Evolutionary conservation across 257 asterid species (phyloP), one percentile per base, ranked within the genome.

Genomic region (Gentiana macrophylla): DNA sequence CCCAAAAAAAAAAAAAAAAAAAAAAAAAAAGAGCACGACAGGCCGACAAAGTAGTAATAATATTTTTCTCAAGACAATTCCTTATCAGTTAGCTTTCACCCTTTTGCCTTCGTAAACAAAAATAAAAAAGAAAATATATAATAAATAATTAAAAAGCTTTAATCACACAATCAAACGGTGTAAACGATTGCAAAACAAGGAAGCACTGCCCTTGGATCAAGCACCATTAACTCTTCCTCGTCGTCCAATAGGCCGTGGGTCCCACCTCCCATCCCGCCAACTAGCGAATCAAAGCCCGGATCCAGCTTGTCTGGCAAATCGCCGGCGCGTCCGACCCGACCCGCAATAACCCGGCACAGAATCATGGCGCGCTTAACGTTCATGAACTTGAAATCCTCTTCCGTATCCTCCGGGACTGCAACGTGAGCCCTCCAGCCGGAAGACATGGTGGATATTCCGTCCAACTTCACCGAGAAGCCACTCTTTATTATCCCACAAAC

Each of bases 161-260:
- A 24, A 24, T 24, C 13, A 35, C 32, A 2, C 24, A 8, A 34
- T 67, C 74, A 79, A 57, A 79, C 76, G 8, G 79, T 80, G 63
- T 86, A 89, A 62, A 86, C 80, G n/a, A 89, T 81, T 10, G 80
- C 86, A 69, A 89, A 89, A 72, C 97, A 89, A 46, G 97, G 97
- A 71, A 89, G 94, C 24, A 89, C 91, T 32, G 97, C 97, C 83
- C 80, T 74, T 0, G 95, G 84, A 79, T 77, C 84, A 59, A 77
- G 79, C 3, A 89, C 94, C 79, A 86, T 38, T 47, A 89, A 67
- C 74, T 86, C 95, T 55, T 89, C 94, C 50, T 77, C 86, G 34
- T 71, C 86, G 33, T 71, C 87, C 49, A 64, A 62, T 52, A 77
- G 76, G 3, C 53, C 2, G 2, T 57, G 65, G 44, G 37, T 35